Evolutionary conservation across 2,329 filamentous ascomycete species (phyloP), one percentile per base, ranked within the genome.

Genomic region (Madurella mycetomatis): DNA sequence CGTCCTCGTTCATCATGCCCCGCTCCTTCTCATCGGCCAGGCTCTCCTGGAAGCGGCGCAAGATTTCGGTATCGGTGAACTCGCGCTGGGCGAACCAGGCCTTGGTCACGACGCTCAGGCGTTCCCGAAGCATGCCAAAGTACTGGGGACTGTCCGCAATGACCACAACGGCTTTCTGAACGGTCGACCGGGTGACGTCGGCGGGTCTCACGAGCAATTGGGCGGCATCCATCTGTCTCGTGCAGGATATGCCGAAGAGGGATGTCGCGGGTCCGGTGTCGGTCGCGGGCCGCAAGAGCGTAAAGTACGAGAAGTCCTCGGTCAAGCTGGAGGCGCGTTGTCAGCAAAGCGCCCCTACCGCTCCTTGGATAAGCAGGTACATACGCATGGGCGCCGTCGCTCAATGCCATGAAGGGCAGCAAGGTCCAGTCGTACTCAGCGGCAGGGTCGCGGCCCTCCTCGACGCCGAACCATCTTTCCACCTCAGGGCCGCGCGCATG

Each of bases 241-340:
- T 96, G 71, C 94, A 99, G 16, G 91, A 88, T 67, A 99, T 96
- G 58, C 94, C 94, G 68, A 99, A 99, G 18, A 99, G 83, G 19
- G 90, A 95, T 2, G 89, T 91, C 31, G 84, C 83, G 7, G 86
- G 82, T 34, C 74, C 68, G 17, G 70, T 64, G 49, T 72, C 72
- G 59, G 73, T 78, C 51, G 78, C 79, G 45, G 85, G 83, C 31
- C 84, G 83, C 55, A 90, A 80, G 49, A 99, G 84, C 9, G 92
- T 97, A 70, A 99, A 99, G 75, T 99, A 99, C 49, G 92, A 96
- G 76, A 97, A 99, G 73, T 97, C 94, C 73, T 99, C 94, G 54
- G 87, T 87, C 18, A 89, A 86, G 53, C 89, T 94, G 16, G 19
- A 46, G 1, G 15, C 4, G 13, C 13, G 16, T 11, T 9, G 18